phyloP scores from a whole-genome alignment of 352 stramenopile species.

The Phytophthora litchii region DNA sequence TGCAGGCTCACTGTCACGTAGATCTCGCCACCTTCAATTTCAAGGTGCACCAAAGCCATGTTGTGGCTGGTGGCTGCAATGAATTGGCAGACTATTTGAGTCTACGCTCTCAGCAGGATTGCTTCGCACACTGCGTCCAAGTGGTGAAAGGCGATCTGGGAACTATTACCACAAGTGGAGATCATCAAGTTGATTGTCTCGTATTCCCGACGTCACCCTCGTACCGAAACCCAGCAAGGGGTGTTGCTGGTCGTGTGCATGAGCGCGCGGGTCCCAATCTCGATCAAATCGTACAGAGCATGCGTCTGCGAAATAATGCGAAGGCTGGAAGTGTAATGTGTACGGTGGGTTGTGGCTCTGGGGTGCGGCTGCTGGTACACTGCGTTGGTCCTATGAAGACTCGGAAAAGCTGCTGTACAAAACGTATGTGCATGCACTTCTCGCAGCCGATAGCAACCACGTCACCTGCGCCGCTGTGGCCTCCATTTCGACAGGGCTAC shows the following conservation, averaged over 20 bases:
- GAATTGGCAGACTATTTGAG: constrained; percentile 49
- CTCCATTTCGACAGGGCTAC: constrained; percentile 59
- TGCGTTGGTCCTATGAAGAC: constrained; percentile 45
- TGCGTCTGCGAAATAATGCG: constrained; percentile 3
- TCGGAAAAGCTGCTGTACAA: constrained; percentile 45
- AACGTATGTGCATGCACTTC: constrained; percentile 58
- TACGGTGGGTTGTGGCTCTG: constrained; percentile 51
- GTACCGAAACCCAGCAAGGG: constrained; percentile 46
- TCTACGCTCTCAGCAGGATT: constrained; percentile 43
- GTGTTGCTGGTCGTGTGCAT: constrained; percentile 57
- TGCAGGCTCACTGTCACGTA: constrained; percentile 26
- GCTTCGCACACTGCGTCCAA: constrained; percentile 39
- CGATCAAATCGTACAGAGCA: constrained; percentile 21
- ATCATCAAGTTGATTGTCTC: constrained; percentile 55
- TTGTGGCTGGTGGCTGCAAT: constrained; percentile 17
- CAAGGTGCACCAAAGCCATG: constrained; percentile 21
- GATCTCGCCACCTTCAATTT: neutral
- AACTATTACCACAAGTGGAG: constrained; percentile 35
- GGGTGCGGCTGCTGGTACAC: constrained; percentile 61
- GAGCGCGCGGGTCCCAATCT: constrained; percentile 44
- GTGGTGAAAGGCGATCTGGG: constrained; percentile 58
- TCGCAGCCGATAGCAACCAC: constrained; percentile 32
- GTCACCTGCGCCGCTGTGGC: constrained; percentile 52
- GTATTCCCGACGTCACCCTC: constrained; percentile 57
- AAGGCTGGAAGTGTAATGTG: constrained; percentile 32